Evolutionary conservation across 495 filamentous ascomycete species (phyloP), one percentile per base, ranked within the genome.

Genomic region (Aspergillus hancockii): DNA sequence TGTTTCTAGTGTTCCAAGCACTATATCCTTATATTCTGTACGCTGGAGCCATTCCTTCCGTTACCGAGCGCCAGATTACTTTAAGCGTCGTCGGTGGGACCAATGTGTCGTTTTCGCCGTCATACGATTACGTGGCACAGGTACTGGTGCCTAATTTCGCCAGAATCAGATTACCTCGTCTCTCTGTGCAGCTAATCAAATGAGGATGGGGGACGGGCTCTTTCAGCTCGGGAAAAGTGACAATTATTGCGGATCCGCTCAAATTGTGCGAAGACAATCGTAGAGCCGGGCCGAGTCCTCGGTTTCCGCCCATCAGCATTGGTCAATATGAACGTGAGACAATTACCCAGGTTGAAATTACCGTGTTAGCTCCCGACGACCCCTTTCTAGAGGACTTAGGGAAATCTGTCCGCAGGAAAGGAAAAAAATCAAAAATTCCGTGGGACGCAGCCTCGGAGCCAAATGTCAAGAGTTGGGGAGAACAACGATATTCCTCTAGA

Each of bases 1-100:
- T 90, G 0, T 75, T 86, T 54, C 77, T 95, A n/a, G 83, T 93
- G 28, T 83, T 94, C 61, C 92, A 96, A 71, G 88, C 92, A 2
- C 72, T 96, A 4, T 83, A 95, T 41, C 92, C 92, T 0, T 93
- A 87, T 69, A 69, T 94, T 3, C 69, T 95, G 2, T 85, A 87
- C 58, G 79, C 84, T 1, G 77, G 77, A 49, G 63, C 70, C 14
- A 18, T 51, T 38, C 45, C 28, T 14, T 53, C 18, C 16, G 54
- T 13, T 47, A 25, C 43, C 30, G 41, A 32, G 34, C 43, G 45
- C 9, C 55, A 34, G 18, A 59, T 57, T 45, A 45, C 54, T 7
- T 21, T 93, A 4, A 82, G 78, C 16, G 85, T 96, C 18, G 81
- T 79, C 3, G 92, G 92, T 18, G 91, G 91, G 16, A 94, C 91